Conservation (phyloP, 148 eudicot genomes). For the Camellia lanceoleosa region DNA sequence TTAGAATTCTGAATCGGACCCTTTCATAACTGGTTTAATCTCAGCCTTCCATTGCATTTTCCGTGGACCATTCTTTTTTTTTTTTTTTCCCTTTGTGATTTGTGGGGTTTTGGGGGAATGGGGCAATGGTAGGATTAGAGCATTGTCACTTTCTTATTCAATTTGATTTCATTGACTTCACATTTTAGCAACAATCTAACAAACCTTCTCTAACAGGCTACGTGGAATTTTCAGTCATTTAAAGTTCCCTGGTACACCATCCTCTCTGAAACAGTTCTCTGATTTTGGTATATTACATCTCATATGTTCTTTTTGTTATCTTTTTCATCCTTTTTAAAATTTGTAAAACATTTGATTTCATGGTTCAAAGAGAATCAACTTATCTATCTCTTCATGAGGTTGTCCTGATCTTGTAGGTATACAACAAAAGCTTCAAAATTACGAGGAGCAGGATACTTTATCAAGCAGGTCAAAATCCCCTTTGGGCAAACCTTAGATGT, state of each 20-base stretch:
- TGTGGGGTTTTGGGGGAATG: neutral
- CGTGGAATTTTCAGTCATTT: constrained; percentile 13
- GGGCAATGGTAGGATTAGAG: neutral
- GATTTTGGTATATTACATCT: neutral
- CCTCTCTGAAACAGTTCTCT: constrained; percentile 7
- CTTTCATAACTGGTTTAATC: no score
- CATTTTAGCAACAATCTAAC: constrained; percentile 2
- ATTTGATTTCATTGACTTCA: neutral
- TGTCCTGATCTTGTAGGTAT: constrained; percentile 34
- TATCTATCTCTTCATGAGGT: neutral
- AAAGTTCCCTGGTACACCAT: constrained; percentile 36
- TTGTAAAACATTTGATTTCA: neutral
- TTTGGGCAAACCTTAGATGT: constrained; percentile 35
- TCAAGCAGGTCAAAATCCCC: constrained; percentile 30
- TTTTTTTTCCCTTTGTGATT: neutral
- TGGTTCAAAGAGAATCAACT: neutral
- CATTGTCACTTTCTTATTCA: neutral
- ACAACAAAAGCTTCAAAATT: constrained; percentile 24
- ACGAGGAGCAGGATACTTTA: constrained; percentile 14
- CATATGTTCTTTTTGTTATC: neutral
- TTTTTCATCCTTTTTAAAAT: neutral
- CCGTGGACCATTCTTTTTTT: no score
- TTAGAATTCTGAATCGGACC: no score
- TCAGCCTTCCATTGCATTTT: no score
- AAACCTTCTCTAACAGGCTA: constrained; percentile 27